Evolutionary conservation across 2,329 filamentous ascomycete species (phyloP).

Genomic region (Fusarium bulbicola): DNA sequence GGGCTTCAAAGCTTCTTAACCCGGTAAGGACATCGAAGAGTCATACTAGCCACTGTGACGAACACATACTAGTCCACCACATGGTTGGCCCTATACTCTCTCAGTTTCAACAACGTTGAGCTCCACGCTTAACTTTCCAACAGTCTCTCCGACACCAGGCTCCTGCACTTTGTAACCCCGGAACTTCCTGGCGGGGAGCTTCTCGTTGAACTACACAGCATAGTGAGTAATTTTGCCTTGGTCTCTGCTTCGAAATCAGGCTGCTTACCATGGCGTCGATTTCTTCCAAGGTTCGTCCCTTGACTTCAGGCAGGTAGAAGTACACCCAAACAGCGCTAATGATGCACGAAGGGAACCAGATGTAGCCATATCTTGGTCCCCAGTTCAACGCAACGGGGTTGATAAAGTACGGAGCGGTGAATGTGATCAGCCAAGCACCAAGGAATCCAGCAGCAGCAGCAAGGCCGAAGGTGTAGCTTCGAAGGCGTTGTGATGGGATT

Average conservation of each 20-base stretch:
- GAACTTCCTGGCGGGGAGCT: conserved; percentile 30
- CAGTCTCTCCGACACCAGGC: neutral
- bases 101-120: conserved; percentile 20
- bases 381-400: conserved; percentile 36
- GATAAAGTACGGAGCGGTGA: conserved; percentile 38
- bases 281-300: conserved; percentile 35
- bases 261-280: conserved; percentile 33
- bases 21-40: too few species aligned
- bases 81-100: neutral
- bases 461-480: conserved; percentile 36
- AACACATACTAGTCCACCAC: fast-evolving
- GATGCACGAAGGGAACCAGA: conserved; percentile 38
- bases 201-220: conserved; percentile 15
- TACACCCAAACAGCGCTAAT: conserved; percentile 32
- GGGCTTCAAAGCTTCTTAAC: too few species aligned
- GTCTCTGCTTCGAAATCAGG: fast-evolving
- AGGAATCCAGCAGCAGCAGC: conserved; percentile 32
- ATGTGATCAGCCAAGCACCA: conserved; percentile 37
- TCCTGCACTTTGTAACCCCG: conserved; percentile 3
- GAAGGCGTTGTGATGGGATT: conserved; percentile 36
- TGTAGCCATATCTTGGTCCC: conserved; percentile 38
- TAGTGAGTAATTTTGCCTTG: neutral
- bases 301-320: conserved; percentile 33
- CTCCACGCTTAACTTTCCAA: conserved; percentile 21
- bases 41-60: neutral